These are phyloP conservation scores for Begonia peltatifolia DNA, from an alignment of 306 rosid genomes.

Conservation along the genomic window DNA sequence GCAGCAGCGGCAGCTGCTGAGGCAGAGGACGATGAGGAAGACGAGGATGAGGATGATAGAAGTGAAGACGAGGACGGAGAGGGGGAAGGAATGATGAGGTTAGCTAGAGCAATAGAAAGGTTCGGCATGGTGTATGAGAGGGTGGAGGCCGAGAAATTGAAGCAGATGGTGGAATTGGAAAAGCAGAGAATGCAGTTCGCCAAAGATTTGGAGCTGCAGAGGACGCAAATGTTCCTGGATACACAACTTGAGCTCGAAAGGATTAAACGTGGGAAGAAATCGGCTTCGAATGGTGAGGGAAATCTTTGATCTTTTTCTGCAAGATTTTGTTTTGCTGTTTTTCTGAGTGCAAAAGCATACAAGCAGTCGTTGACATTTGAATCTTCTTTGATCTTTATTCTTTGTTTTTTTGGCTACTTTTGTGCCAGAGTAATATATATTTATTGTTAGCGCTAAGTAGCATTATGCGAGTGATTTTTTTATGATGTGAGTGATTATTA, in stretches of 20 bases:
- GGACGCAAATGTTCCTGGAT: constrained; percentile 93
- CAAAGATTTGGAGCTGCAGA: constrained; percentile 77
- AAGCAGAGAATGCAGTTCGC: constrained; percentile 91
- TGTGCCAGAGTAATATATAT: too few relatives aligned
- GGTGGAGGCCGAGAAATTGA: constrained; percentile 74
- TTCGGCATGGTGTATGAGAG: constrained; percentile 78
- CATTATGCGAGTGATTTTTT: not conserved
- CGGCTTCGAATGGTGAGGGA: constrained; percentile 63
- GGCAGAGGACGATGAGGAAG: constrained; percentile 54
- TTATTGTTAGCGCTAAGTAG: not conserved
- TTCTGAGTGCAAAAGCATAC: not conserved
- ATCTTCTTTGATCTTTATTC: not conserved
- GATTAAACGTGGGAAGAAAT: constrained; percentile 83
- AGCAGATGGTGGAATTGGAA: constrained; percentile 94
- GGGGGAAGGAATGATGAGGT: constrained; percentile 62
- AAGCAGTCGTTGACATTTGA: not conserved
- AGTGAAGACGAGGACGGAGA: constrained; percentile 48
- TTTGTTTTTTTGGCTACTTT: too few relatives aligned
- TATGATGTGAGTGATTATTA: not conserved
- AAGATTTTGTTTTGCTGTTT: not conserved
- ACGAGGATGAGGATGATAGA: constrained; percentile 27
- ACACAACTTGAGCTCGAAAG: constrained; percentile 91
- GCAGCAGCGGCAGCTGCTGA: constrained; percentile 78
- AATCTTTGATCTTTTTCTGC: not conserved
- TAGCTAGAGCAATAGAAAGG: constrained; percentile 81